These are phyloP conservation scores for Globisporangium acanthophoron DNA, from an alignment of 352 stramenopile species.

Conservation along the genomic window DNA sequence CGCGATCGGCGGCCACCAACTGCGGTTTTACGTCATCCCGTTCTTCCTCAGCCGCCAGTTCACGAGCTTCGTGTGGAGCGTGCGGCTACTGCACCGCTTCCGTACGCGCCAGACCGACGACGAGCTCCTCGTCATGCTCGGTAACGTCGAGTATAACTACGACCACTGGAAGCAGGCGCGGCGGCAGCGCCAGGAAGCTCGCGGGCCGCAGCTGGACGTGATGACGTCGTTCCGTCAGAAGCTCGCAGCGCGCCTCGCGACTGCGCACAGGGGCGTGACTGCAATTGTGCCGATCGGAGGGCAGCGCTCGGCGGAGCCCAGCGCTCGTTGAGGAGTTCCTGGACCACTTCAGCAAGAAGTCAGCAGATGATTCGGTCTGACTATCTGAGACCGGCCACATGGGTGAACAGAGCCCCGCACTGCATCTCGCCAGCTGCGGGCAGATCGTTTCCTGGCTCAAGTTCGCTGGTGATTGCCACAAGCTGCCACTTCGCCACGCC, in stretches of 20 bases:
- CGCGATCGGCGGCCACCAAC: neutral
- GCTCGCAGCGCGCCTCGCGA: neutral
- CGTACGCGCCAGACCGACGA: conserved; percentile 3
- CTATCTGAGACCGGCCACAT: neutral
- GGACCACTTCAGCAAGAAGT: neutral
- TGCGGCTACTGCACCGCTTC: conserved; percentile 9
- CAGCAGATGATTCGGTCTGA: neutral
- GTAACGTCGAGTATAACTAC: conserved; percentile 17
- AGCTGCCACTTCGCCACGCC: neutral
- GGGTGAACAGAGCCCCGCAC: neutral
- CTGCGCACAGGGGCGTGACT: neutral
- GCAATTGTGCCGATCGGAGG: neutral
- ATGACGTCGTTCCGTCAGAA: neutral
- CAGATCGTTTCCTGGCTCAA: neutral
- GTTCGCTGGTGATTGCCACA: neutral
- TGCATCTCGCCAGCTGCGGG: neutral
- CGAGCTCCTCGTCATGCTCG: conserved; percentile 11
- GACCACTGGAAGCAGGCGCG: conserved; percentile 5
- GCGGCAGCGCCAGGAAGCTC: neutral
- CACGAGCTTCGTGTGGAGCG: conserved; percentile 11
- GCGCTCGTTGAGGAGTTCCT: neutral
- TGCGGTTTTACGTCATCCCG: conserved; percentile 11
- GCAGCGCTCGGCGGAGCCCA: neutral
- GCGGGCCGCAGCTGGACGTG: neutral
- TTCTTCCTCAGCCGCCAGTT: conserved; percentile 16